These are phyloP conservation scores for Ophiocordyceps robertsii DNA, from an alignment of 2,329 filamentous ascomycete genomes.

Conservation along the genomic window DNA sequence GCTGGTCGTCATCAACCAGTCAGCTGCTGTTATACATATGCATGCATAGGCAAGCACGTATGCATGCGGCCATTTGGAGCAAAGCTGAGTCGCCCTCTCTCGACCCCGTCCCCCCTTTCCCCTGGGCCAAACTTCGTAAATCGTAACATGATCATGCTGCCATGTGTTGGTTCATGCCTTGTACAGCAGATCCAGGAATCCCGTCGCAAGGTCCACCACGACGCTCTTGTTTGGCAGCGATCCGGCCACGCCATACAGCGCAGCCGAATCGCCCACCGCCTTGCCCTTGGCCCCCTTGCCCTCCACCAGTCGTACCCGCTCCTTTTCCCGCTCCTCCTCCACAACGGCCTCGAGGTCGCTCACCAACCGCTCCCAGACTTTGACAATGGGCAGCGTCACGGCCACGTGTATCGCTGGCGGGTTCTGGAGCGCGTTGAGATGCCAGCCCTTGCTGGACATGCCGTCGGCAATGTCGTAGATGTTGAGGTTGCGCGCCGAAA, in stretches of 20 bases:
- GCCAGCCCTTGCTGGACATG: slow-evolving; percentile 79
- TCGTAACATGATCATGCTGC: not conserved
- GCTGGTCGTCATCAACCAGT: not conserved
- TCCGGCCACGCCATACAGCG: slow-evolving; percentile 88
- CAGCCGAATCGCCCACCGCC: slow-evolving; percentile 66
- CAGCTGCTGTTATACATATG: not conserved
- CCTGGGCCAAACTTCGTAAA: not conserved
- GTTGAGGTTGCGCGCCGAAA: slow-evolving; percentile 70
- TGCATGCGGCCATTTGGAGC: not conserved
- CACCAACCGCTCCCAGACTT: slow-evolving; percentile 68
- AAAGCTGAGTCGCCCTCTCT: not conserved
- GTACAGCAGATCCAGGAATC: slow-evolving; percentile 87
- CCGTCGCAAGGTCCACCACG: slow-evolving; percentile 77
- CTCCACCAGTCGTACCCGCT: slow-evolving; percentile 56
- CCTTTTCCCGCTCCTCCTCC: slow-evolving; percentile 68
- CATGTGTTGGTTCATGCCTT: slow-evolving; percentile 44
- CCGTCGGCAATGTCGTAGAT: slow-evolving; percentile 90
- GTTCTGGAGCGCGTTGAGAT: slow-evolving; percentile 85
- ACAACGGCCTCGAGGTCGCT: slow-evolving; percentile 55
- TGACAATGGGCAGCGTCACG: slow-evolving; percentile 75
- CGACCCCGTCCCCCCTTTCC: not conserved
- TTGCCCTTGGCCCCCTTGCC: slow-evolving; percentile 53
- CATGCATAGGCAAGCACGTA: not conserved
- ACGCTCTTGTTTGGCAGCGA: slow-evolving; percentile 93
- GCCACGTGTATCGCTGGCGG: slow-evolving; percentile 90